A percentile compares a stretch with the other conserved stretches of the same genome.
Conservation (phyloP, 495 filamentous ascomycete genomes). For the Aspergillus carlsbadensis region DNA sequence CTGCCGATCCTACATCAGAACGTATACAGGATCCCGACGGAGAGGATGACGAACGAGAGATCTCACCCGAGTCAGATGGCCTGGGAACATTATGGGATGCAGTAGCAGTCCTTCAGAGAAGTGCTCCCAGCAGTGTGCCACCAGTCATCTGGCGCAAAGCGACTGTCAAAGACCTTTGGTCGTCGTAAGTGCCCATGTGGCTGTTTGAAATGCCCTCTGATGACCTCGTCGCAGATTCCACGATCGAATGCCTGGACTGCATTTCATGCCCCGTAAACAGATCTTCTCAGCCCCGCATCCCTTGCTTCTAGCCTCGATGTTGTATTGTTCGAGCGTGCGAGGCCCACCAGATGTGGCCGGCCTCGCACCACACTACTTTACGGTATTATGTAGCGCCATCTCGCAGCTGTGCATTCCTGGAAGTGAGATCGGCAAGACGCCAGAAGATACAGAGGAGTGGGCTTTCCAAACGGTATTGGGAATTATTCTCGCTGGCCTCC, state of each 20-base stretch:
- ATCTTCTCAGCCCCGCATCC: slow-evolving; percentile 5
- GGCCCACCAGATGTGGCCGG: slow-evolving; percentile 1
- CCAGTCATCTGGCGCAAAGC: neutral
- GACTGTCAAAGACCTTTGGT: slow-evolving; percentile 1
- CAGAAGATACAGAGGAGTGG: slow-evolving; percentile 3
- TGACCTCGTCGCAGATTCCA: neutral
- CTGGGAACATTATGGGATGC: slow-evolving; percentile 1
- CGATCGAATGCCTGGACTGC: slow-evolving; percentile 5
- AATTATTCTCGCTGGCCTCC: neutral
- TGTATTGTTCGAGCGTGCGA: slow-evolving; percentile 4
- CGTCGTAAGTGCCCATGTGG: neutral
- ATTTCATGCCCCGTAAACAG: slow-evolving; percentile 9
- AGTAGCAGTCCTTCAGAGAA: neutral
- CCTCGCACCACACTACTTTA: neutral
- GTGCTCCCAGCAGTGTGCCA: neutral
- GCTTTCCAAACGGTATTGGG: slow-evolving; percentile 1
- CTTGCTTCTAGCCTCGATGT: slow-evolving; percentile 1
- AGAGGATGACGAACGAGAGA: neutral
- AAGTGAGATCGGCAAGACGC: neutral
- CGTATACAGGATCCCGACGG: neutral
- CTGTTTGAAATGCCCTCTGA: no score
- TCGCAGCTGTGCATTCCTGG: slow-evolving; percentile 2
- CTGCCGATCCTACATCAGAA: neutral
- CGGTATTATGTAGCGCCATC: neutral
- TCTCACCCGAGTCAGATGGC: neutral